Base-by-base conservation (phyloP, 768 basidiomycete genomes). In the Tubosaeta sp. region DNA sequence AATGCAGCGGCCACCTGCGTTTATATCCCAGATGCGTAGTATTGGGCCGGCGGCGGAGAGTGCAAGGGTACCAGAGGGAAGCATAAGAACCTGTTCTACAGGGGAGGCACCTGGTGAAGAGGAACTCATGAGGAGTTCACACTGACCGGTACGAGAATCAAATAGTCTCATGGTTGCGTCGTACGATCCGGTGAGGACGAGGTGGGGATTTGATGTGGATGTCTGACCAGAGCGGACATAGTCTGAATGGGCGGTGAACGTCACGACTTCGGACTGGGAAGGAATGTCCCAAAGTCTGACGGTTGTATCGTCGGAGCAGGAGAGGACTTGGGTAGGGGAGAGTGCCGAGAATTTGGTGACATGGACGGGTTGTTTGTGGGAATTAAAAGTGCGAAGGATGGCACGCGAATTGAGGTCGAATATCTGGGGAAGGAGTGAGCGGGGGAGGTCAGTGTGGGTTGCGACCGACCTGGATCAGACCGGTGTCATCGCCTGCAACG, bases 351-450 rank as follows among this genome's bases (percentile, higher is more conserved):
- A 99, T 57, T 87, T 90, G 6, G 93, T 84, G 53, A 95, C 88
- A 71, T 98, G 94, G 0, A 96, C 93, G 27, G 96, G 94, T 61
- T 96, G 94, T 63, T 95, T 94, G 71, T 98, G 95, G 2, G 87
- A 83, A 59, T 94, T 89, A 46, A 99, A 78, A 0, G 92, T 89
- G 49, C 96, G 84, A 52, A 99, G 79, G 59, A 99, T 91, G 13
- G 95, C 95, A 31, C 96, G 79, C 18, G 90, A 94, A 62, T 84
- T 89, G 50, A 94, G 82, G 71, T 99, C 95, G 63, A 99, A 98
- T 31, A 94, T 12, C 44, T 45, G 3, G 21, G 31, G 29, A 13
- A 12, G 27, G 14, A 4, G 31, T 45, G 44, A 45, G 44, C 6
- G 25, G 12, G 22, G 16, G 25, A 11, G 44, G 21, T 13, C 30